Conservation (phyloP, 2,329 filamentous ascomycete genomes). For the Trichoderma oligosporum region DNA sequence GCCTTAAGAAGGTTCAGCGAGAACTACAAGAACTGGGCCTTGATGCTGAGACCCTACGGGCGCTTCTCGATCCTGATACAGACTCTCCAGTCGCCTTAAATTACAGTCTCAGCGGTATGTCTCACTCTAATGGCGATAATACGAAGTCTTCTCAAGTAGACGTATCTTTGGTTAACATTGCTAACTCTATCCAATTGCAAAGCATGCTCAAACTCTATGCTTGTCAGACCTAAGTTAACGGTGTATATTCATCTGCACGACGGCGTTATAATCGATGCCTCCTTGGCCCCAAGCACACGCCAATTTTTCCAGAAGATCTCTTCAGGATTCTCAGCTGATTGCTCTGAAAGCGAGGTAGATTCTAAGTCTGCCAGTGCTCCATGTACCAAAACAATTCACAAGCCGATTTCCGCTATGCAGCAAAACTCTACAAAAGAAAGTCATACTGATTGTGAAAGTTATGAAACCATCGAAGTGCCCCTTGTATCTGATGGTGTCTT, state of each 20-base stretch:
- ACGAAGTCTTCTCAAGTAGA: not conserved
- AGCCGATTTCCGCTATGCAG: not conserved
- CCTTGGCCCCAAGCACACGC: constrained; percentile 61
- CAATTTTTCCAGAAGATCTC: constrained; percentile 60
- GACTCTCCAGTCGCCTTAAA: constrained; percentile 46
- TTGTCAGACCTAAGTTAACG: constrained; percentile 64
- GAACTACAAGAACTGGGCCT: constrained; percentile 71
- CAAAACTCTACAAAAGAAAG: not conserved
- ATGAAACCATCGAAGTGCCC: constrained; percentile 62
- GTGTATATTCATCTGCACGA: constrained; percentile 65
- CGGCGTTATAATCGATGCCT: constrained; percentile 65
- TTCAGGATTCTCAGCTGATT: constrained; percentile 35
- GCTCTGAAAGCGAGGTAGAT: not conserved
- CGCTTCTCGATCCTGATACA: constrained; percentile 54
- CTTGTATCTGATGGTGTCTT: constrained; percentile 75
- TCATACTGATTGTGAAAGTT: not conserved
- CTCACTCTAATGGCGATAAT: no score
- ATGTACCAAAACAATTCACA: not conserved
- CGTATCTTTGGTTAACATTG: not conserved
- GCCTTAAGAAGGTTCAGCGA: constrained; percentile 72
- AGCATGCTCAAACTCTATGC: constrained; percentile 40
- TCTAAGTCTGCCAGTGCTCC: not conserved
- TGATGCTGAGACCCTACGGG: constrained; percentile 64
- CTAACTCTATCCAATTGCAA: not conserved
- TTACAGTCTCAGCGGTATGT: constrained; percentile 53